These are phyloP conservation scores for Pyrenophora tritici-repentis DNA, from an alignment of 2,329 filamentous ascomycete genomes.

Conservation along the genomic window DNA sequence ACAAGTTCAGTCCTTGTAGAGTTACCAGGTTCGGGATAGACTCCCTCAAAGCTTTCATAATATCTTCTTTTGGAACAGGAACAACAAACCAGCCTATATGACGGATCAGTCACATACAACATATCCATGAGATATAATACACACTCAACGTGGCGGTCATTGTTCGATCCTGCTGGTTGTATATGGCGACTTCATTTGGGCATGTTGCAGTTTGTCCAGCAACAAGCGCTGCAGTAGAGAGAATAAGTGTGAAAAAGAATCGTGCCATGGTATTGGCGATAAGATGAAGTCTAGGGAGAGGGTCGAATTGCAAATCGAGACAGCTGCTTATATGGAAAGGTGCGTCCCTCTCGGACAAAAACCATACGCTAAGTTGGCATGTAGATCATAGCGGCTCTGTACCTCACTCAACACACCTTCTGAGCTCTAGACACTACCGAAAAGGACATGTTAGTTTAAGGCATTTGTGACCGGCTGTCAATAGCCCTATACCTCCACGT, in stretches of 20 bases:
- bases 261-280: neutral
- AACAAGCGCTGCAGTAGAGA: constrained; percentile 4
- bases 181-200: constrained; percentile 15
- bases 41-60: constrained; percentile 11
- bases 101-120: neutral
- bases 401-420: no score
- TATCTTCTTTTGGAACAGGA: constrained; percentile 6
- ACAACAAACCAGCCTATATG: constrained; percentile 12
- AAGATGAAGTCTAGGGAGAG: no score
- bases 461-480: no score
- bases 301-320: no score
- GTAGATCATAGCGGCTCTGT: no score
- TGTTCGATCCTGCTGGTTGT: constrained; percentile 11
- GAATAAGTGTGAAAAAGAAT: neutral
- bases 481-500: no score
- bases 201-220: constrained; percentile 6
- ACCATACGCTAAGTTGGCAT: no score
- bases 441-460: no score
- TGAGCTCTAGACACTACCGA: no score
- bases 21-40: constrained; percentile 4
- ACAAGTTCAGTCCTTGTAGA: constrained; percentile 4
- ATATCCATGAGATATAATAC: neutral
- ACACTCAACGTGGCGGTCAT: constrained; percentile 13
- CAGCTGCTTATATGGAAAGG: no score
- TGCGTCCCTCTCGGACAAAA: no score